Conservation (phyloP, 192 early-diverging fungal genomes). For the Kickxella alabastrina region DNA sequence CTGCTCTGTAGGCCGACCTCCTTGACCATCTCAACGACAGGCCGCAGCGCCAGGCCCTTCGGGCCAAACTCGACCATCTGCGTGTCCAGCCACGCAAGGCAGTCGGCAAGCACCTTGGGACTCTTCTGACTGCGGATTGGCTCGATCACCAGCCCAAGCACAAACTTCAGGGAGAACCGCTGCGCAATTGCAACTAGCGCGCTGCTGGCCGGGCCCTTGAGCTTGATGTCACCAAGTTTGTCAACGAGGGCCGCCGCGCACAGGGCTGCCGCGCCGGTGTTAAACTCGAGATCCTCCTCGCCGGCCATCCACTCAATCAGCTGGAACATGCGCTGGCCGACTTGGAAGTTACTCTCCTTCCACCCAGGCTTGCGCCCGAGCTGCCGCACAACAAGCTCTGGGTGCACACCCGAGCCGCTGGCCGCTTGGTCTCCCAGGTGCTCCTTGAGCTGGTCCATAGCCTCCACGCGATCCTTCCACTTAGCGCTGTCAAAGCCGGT, state of each 20-base stretch:
- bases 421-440: slow-evolving; percentile 57
- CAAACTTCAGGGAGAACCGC: slow-evolving; percentile 71
- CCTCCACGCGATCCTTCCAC: slow-evolving; percentile 90
- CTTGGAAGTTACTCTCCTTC: slow-evolving; percentile 98
- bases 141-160: slow-evolving; percentile 74
- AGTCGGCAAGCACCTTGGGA: slow-evolving; percentile 88
- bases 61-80: slow-evolving; percentile 90
- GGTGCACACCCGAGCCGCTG: slow-evolving; percentile 56
- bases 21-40: slow-evolving; percentile 85
- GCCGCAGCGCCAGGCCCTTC: slow-evolving; percentile 66
- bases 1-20: slow-evolving; percentile 68
- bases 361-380: slow-evolving; percentile 84
- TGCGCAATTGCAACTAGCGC: slow-evolving; percentile 78
- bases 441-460: slow-evolving; percentile 73
- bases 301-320: slow-evolving; percentile 68
- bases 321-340: slow-evolving; percentile 70
- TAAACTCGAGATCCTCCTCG: slow-evolving; percentile 60
- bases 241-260: slow-evolving; percentile 73
- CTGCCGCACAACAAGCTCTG: slow-evolving; percentile 76
- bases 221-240: slow-evolving; percentile 93
- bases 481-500: slow-evolving; percentile 61
- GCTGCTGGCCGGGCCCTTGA: slow-evolving; percentile 78
- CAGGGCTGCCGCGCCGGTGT: slow-evolving; percentile 66
- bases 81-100: slow-evolving; percentile 79
- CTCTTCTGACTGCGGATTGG: slow-evolving; percentile 76